Percentiles rank a stretch among this genome's conserved stretches.
These are phyloP conservation scores for Clavispora asparagi DNA, from an alignment of 805 yeast genomes.

Conservation along the genomic window DNA sequence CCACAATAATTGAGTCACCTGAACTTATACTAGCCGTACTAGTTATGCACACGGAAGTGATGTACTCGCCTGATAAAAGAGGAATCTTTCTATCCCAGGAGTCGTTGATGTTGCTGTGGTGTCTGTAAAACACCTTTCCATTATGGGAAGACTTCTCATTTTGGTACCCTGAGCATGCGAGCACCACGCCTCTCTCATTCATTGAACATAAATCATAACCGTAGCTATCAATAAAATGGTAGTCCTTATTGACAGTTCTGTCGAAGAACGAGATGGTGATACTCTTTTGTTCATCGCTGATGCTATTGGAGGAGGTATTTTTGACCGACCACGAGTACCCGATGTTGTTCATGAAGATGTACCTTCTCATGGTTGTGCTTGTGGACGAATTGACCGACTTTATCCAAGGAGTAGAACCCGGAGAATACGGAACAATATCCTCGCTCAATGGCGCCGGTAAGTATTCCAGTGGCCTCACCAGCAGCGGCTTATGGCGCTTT, in stretches of 20 bases:
- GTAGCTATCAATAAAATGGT: conserved; percentile 74
- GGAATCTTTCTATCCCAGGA: conserved; percentile 71
- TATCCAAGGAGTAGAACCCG: conserved; percentile 84
- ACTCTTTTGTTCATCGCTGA: conserved; percentile 43
- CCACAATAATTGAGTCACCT: conserved; percentile 47
- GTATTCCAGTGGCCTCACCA: conserved; percentile 1
- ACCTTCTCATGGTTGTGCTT: conserved; percentile 44
- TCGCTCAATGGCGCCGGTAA: conserved; percentile 1
- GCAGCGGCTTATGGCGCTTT: conserved; percentile 3
- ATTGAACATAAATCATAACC: conserved; percentile 73
- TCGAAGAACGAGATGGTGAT: conserved; percentile 89
- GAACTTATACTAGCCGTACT: conserved; percentile 12
- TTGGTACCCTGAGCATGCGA: conserved; percentile 40
- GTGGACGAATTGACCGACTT: conserved; percentile 28
- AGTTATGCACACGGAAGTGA: conserved; percentile 66
- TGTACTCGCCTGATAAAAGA: conserved; percentile 46
- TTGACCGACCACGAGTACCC: conserved; percentile 82
- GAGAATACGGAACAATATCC: conserved; percentile 62
- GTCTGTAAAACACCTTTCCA: conserved; percentile 57
- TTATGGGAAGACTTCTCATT: conserved; percentile 4
- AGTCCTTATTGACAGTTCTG: conserved; percentile 65
- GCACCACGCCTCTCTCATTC: conserved; percentile 58
- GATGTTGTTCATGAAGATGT: conserved; percentile 69
- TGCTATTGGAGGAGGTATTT: conserved; percentile 11
- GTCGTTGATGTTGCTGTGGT: conserved; percentile 58